Evolutionary conservation across 1,284 basidiomycete genomes (phyloP), one percentile per base, ranked within the genome.

Genomic region (Moesziomyces aphidis): DNA sequence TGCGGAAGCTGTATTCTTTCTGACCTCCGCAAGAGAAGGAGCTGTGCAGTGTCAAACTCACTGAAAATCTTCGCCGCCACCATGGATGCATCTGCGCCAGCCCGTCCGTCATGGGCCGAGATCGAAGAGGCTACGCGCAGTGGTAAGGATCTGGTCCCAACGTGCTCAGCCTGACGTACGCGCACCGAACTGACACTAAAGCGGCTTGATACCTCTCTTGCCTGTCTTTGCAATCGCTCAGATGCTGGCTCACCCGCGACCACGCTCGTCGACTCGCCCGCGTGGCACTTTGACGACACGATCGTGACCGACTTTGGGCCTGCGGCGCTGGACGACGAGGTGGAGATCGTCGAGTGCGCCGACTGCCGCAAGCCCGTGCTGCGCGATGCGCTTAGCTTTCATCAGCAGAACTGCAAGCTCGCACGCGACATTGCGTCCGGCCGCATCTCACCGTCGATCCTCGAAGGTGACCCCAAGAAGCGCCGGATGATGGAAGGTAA

Each of bases 281-380:
- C 68, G 0, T 82, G 80, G 81, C 75, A 81, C 63, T 67, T 59
- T 43, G 73, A 84, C 49, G 82, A 82, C 46, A 66, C 69, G 17
- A 69, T 82, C 52, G 78, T 84, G 24, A 80, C 79, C 31, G 80
- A 82, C 62, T 82, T 84, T 56, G 82, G 82, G 7, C 73, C 74
- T 8, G 71, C 73, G n/a, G 11, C 73, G 19, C 68, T 84, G 15
- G 77, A 80, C 55, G 80, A 82, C 51, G 72, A 81, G 26, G 66
- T 82, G 11, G 69, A 71, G 10, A 69, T 84, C 26, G 74, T 82
- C 39, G 69, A 65, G 45, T 84, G 82, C 26, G 21, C 34, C 13
- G 69, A 77, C 34, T 84, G 82, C 55, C 34, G 36, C 55, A 82
- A 79, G 43, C 73, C 77, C 0, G 61, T 83, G 28, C 73, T 83